These are phyloP conservation scores for Colletotrichum sp. DNA, from an alignment of 2,329 filamentous ascomycete species.

Conservation along the genomic window DNA sequence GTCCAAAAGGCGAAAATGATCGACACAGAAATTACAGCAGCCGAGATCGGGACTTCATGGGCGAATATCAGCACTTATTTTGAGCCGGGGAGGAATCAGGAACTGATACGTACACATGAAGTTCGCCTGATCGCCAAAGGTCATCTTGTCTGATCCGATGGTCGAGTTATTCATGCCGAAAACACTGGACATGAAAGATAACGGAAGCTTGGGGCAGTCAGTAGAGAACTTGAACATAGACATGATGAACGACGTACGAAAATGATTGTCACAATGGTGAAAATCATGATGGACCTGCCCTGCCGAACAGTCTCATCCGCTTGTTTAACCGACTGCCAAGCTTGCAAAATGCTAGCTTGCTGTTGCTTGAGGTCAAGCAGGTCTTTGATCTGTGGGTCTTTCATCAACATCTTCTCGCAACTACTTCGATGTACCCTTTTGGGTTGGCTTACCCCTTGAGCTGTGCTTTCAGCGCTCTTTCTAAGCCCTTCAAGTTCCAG, in stretches of 20 bases:
- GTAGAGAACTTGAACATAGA: background rate
- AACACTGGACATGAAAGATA: conserved; percentile 40
- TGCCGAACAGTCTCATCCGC: conserved; percentile 45
- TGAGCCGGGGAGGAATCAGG: no score
- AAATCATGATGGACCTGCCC: conserved; percentile 48
- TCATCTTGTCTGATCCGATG: conserved; percentile 24
- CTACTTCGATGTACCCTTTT: no score
- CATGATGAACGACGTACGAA: conserved; percentile 38
- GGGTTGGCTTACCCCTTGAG: conserved; percentile 30
- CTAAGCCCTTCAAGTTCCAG: conserved; percentile 37
- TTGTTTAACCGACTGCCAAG: conserved; percentile 43
- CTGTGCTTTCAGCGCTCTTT: conserved; percentile 35
- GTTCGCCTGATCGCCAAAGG: conserved; percentile 19
- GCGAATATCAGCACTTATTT: no score
- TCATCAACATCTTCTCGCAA: no score
- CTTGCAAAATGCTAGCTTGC: conserved; percentile 49
- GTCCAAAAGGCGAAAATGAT: conserved; percentile 19
- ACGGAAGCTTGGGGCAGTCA: conserved; percentile 32
- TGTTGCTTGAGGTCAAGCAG: conserved; percentile 50
- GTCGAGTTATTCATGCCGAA: conserved; percentile 43
- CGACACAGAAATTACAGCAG: conserved; percentile 22
- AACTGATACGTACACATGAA: conserved; percentile 26
- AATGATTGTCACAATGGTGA: conserved; percentile 51
- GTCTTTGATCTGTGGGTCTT: conserved; percentile 31
- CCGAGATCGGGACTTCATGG: conserved; percentile 19